Evolutionary conservation across 2,329 filamentous ascomycete species (phyloP), one percentile per base, ranked within the genome.

Genomic region (Lecanicillium sp.): DNA sequence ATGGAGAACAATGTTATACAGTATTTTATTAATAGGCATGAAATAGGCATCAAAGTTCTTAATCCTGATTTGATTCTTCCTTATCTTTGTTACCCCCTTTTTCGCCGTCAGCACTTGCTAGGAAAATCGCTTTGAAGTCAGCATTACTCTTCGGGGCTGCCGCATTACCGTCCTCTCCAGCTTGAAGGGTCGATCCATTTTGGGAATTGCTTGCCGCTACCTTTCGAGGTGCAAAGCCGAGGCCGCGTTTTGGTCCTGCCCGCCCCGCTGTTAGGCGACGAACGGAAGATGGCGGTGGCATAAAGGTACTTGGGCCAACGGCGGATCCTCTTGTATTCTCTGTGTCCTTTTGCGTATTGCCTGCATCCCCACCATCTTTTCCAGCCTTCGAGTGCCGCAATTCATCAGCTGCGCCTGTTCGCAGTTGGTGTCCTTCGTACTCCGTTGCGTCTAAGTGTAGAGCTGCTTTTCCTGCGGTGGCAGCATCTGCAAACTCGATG

Each of bases 401-500:
- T 42, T 80, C 73, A 12, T 68, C 65, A 16, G 71, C 53, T 3
- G 66, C 63, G 7, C 76, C 79, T 0, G 70, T 75, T 13, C 67
- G 69, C 17, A 83, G 60, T 40, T 63, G 71, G 27, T 65, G 62
- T 3, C 68, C 72, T 33, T 66, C 70, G 32, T 82, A 70, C 35
- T 75, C 69, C 37, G 67, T 52, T 5, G 73, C 73, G 31, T 77
- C 68, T 3, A 83, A 61, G 18, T 66, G 67, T 7, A 83, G 54
- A n/a, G 75, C 68, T 1, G 83, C 84, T 52, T 75, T 83, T 18
- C 89, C 89, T 0, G 84, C 84, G 27, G 79, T 73, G 3, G 78
- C 69, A 3, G 81, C 70, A 36, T 85, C 78, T 3, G 66, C 65
- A 51, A 85, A 95, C 54, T 96, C 92, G 28, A 96, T 72, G 39